Evolutionary conservation across 202 grass and related monocot species (phyloP).

Genomic region (Setaria viridis): DNA sequence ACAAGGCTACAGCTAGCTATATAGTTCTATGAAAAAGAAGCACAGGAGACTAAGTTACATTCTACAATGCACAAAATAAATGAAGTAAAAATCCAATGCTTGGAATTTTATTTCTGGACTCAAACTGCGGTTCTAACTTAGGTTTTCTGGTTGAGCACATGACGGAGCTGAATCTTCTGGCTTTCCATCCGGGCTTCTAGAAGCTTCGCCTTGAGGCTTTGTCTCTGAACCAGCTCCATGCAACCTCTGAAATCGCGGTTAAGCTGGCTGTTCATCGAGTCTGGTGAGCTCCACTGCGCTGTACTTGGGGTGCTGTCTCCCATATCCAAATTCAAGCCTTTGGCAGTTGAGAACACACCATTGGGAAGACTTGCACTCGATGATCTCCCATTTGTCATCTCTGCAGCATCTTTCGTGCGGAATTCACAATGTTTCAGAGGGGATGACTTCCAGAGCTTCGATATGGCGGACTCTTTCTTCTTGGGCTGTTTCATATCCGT

Average conservation of each 20-base stretch:
- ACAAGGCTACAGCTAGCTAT: slow-evolving; percentile 47
- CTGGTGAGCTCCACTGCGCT: slow-evolving; percentile 80
- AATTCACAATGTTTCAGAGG: slow-evolving; percentile 57
- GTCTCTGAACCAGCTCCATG: slow-evolving; percentile 86
- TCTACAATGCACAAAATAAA: slow-evolving; percentile 43
- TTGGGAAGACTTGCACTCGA: slow-evolving; percentile 57
- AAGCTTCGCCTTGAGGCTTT: slow-evolving; percentile 84
- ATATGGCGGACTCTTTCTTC: slow-evolving; percentile 80
- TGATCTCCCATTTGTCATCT: slow-evolving; percentile 46
- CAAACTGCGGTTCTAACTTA: slow-evolving; percentile 39
- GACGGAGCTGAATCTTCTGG: slow-evolving; percentile 80
- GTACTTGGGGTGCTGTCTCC: slow-evolving; percentile 57
- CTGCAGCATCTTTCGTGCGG: slow-evolving; percentile 44
- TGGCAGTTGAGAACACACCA: slow-evolving; percentile 53
- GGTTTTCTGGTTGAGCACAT: slow-evolving; percentile 83
- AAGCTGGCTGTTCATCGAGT: slow-evolving; percentile 70
- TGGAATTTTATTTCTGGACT: slow-evolving; percentile 49
- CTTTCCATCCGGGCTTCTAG: slow-evolving; percentile 89
- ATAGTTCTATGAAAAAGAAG: slow-evolving; percentile 34
- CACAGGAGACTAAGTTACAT: slow-evolving; percentile 39
- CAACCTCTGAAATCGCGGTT: slow-evolving; percentile 76
- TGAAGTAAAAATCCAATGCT: slow-evolving; percentile 33
- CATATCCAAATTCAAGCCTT: slow-evolving; percentile 44
- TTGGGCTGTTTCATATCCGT: slow-evolving; percentile 53
- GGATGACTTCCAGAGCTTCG: slow-evolving; percentile 79